Percentiles rank a stretch among this genome's conserved stretches.
Conservation (phyloP, 306 rosid species). For the Dalbergia cultrata region DNA sequence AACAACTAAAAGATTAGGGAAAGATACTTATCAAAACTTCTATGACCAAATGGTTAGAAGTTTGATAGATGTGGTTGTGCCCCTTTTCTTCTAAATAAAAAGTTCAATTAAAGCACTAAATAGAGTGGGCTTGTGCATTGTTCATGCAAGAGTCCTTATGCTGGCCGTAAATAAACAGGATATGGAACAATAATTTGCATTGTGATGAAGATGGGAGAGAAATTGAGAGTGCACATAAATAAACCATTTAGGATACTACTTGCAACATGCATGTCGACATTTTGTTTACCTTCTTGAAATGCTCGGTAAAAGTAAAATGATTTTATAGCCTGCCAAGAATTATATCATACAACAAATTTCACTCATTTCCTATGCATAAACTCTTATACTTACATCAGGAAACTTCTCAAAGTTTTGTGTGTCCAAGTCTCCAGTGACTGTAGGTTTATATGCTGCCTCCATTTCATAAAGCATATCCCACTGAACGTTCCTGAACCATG, state of each 20-base stretch:
- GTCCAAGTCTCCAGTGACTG: conserved; percentile 87
- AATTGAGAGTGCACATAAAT: conserved; percentile 18
- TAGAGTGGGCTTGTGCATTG: neutral
- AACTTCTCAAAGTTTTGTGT: conserved; percentile 98
- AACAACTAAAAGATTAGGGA: conserved; percentile 12
- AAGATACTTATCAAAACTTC: conserved; percentile 1
- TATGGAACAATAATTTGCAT: conserved; percentile 33
- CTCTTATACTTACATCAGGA: conserved; percentile 79
- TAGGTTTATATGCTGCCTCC: conserved; percentile 94
- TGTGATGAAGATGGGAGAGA: conserved; percentile 13
- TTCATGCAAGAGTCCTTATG: conserved; percentile 27
- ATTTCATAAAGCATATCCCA: conserved; percentile 96
- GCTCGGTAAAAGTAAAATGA: conserved; percentile 25
- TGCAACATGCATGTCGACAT: conserved; percentile 32
- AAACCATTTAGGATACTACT: conserved; percentile 30
- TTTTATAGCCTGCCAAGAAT: conserved; percentile 33
- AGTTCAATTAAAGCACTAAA: conserved; percentile 5
- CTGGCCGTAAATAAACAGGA: conserved; percentile 25
- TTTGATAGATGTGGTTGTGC: too few species aligned
- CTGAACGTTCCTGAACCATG: conserved; percentile 84
- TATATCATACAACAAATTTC: conserved; percentile 15
- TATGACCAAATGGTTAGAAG: neutral
- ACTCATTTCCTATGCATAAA: conserved; percentile 33
- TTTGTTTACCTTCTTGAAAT: conserved; percentile 28
- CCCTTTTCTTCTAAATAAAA: conserved; percentile 9